Percentiles rank a stretch among this genome's conserved stretches.
Evolutionary conservation across 1,139 yeast species (phyloP).

Genomic region (Eremothecium coryli): DNA sequence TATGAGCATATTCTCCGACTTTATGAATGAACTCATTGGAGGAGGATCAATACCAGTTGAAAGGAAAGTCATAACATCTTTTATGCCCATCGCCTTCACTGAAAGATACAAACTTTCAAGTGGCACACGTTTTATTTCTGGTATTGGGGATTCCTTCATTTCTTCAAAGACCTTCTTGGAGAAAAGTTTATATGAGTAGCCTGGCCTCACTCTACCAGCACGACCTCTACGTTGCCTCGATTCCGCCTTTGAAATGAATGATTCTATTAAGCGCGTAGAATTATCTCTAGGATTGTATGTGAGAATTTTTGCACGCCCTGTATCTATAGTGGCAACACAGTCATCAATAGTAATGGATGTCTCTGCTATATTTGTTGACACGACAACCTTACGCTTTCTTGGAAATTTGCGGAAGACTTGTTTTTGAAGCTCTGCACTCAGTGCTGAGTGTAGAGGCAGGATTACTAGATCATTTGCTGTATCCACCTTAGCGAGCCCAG

Average conservation of each 20-base stretch:
- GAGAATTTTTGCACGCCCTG: conserved; percentile 76
- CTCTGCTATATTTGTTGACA: conserved; percentile 81
- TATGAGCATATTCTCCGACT: conserved; percentile 52
- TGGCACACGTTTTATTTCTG: conserved; percentile 80
- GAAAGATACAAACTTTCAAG: conserved; percentile 73
- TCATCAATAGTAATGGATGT: conserved; percentile 90
- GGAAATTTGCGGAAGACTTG: conserved; percentile 55
- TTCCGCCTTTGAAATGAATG: conserved; percentile 88
- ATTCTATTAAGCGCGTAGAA: conserved; percentile 64
- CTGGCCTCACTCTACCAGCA: conserved; percentile 90
- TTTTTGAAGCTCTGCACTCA: conserved; percentile 74
- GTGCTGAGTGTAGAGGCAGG: conserved; percentile 80
- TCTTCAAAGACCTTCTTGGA: conserved; percentile 49
- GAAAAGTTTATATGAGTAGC: conserved; percentile 73
- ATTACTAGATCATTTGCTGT: conserved; percentile 30
- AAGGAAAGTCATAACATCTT: conserved; percentile 59
- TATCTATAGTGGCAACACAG: conserved; percentile 83
- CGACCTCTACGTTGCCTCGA: conserved; percentile 92
- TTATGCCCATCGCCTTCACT: conserved; percentile 83
- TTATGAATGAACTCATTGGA: conserved; percentile 41
- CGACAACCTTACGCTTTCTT: conserved; percentile 66
- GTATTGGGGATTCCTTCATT: conserved; percentile 69
- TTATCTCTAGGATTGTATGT: conserved; percentile 59
- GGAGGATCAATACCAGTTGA: conserved; percentile 80
- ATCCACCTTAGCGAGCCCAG: conserved; percentile 18